Evolutionary conservation across 2,329 filamentous ascomycete genomes (phyloP).

Genomic region (Sarocladium kiliense): DNA sequence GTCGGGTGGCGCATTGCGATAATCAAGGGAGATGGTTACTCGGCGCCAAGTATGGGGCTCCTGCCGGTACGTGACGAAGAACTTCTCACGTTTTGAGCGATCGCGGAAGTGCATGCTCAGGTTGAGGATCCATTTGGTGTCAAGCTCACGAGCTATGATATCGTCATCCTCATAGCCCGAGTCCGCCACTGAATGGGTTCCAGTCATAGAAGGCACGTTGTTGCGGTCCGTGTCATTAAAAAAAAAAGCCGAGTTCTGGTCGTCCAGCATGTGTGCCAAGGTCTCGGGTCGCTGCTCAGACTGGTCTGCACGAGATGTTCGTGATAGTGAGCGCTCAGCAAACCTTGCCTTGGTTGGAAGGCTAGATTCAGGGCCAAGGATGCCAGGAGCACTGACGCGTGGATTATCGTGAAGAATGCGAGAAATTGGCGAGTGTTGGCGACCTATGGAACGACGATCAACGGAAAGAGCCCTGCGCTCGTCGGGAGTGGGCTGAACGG

Average conservation of each 20-base stretch:
- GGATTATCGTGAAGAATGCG: slow-evolving; percentile 23
- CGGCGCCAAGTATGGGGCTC: slow-evolving; percentile 74
- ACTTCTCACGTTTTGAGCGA: slow-evolving; percentile 88
- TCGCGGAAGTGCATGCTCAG: slow-evolving; percentile 98
- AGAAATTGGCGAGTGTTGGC: slow-evolving; percentile 19
- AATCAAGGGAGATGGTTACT: slow-evolving; percentile 91
- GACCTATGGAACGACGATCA: slow-evolving; percentile 43
- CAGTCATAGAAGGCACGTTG: slow-evolving; percentile 5
- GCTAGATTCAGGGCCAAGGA: slow-evolving; percentile 20
- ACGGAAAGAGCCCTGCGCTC: slow-evolving; percentile 70
- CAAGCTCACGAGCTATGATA: slow-evolving; percentile 70
- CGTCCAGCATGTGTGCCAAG: background rate
- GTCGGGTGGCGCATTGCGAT: slow-evolving; percentile 70
- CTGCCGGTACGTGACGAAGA: slow-evolving; percentile 93
- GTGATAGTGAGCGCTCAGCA: background rate
- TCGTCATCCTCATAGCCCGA: slow-evolving; percentile 19
- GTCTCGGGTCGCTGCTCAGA: background rate
- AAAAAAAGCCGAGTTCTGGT: background rate
- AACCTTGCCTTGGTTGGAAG: background rate
- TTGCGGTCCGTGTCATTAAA: background rate
- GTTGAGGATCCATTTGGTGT: slow-evolving; percentile 90
- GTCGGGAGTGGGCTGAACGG: slow-evolving; percentile 54
- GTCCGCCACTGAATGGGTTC: background rate
- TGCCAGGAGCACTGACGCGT: slow-evolving; percentile 43
- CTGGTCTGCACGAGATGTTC: background rate